Base-by-base conservation (phyloP, 352 stramenopile species). In the Phytophthora megakarya region DNA sequence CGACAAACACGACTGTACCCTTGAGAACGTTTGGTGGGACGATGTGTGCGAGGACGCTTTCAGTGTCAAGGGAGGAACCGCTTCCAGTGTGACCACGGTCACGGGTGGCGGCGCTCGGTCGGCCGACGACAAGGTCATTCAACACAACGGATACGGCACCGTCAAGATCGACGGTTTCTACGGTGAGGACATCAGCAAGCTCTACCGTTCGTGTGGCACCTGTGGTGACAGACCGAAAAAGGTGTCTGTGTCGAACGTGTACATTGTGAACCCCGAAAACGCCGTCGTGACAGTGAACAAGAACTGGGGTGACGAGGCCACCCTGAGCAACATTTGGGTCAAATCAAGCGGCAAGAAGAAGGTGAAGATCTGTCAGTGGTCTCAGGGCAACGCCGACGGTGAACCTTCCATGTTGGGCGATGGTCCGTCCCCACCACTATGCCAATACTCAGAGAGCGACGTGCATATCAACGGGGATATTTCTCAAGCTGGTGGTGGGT, bases 61-160 rank as follows among this genome's bases (percentile, higher is more conserved):
- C 12, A 65, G 47, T 3, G 53, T 80, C 68, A 83, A 80, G 57
- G 63, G 63, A 18, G 75, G 75, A 33, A 46, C 25, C 5, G 50
- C 65, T 0, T 72, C 50, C 3, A 76, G 59, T 40, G 61, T 80
- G 12, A 53, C 69, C 9, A 75, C 58, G n/a, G 51, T 58, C 4
- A 58, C 18, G 3, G 38, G 38, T 30, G 63, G 71, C 10, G 75
- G 75, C 23, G 71, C 74, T 0, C 65, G 65, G 1, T 63, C 57
- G 5, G 75, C 71, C 32, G 57, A 73, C 16, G 75, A 83, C 68
- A 83, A 83, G 61, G 52, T 79, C 19, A 57, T 79, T 21, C 75
- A 83, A 48, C 72, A 66, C 58, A 66, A 66, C 58, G 58, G 58
- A 22, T 50, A 40, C 37, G 58, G 58, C 12, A 60, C 39, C 3